Percentiles rank a stretch among this genome's conserved stretches.
Conservation (phyloP, 2,329 filamentous ascomycete genomes). For the Penicillium frequentans region DNA sequence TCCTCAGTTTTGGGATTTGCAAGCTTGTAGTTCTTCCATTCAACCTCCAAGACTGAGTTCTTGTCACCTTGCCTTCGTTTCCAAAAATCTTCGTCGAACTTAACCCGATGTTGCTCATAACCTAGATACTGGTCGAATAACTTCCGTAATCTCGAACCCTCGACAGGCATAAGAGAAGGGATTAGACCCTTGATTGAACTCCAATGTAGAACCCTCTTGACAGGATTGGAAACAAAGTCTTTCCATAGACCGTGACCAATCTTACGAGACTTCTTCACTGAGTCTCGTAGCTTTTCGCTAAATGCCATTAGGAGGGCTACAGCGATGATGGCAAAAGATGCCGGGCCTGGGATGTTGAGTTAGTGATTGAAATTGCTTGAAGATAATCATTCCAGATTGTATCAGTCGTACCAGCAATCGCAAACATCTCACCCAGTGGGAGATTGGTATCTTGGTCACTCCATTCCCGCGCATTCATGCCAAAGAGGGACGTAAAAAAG, state of each 20-base stretch:
- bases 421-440: slow-evolving; percentile 24
- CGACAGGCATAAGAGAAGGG: slow-evolving; percentile 8
- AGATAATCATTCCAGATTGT: background rate
- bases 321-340: slow-evolving; percentile 54
- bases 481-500: slow-evolving; percentile 67
- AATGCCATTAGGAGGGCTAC: slow-evolving; percentile 58
- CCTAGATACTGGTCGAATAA: slow-evolving; percentile 29
- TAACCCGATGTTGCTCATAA: slow-evolving; percentile 16
- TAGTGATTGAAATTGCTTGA: background rate
- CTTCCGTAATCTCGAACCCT: slow-evolving; percentile 22
- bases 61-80: slow-evolving; percentile 23
- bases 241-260: slow-evolving; percentile 21
- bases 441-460: slow-evolving; percentile 48
- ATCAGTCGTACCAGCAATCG: slow-evolving; percentile 26
- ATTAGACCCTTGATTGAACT: slow-evolving; percentile 7
- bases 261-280: slow-evolving; percentile 23
- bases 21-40: slow-evolving; percentile 6
- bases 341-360: slow-evolving; percentile 23
- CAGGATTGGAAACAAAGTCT: slow-evolving; percentile 25
- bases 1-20: background rate
- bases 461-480: slow-evolving; percentile 66
- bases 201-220: slow-evolving; percentile 14
- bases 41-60: background rate
- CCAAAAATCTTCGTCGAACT: slow-evolving; percentile 34
- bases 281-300: slow-evolving; percentile 37